phyloP scores from a whole-genome alignment of 129 eudicot genomes.

The Gnaphalium uliginosum region DNA sequence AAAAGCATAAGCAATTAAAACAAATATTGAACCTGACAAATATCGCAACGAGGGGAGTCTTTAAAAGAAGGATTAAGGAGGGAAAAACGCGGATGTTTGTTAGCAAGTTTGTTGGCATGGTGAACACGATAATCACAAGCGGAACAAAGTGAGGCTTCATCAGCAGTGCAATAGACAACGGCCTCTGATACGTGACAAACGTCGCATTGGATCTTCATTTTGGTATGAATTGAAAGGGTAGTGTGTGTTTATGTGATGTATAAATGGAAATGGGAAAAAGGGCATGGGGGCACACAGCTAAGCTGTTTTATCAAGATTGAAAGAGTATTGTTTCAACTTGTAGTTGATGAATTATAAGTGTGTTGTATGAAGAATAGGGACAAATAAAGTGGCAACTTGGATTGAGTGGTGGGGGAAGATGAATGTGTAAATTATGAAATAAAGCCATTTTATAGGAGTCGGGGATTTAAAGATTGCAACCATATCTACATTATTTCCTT shows the following conservation, averaged over 20 bases:
- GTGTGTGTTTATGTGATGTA: not conserved
- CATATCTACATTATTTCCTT: not conserved
- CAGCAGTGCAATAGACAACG: conserved; percentile 73
- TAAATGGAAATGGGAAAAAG: conserved; percentile 14
- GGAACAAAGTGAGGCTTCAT: conserved; percentile 85
- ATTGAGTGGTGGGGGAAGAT: not conserved
- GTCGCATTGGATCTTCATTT: conserved; percentile 92
- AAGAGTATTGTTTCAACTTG: conserved; percentile 19
- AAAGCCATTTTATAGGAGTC: not conserved
- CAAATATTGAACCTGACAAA: conserved; percentile 59
- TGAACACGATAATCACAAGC: conserved; percentile 76
- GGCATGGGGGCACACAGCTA: conserved; percentile 21
- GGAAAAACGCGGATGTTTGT: conserved; percentile 65
- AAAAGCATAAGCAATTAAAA: not conserved
- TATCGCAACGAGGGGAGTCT: conserved; percentile 70
- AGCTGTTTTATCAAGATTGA: conserved; percentile 18
- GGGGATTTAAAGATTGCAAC: not conserved
- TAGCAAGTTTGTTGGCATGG: conserved; percentile 87
- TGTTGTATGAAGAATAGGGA: conserved; percentile 2
- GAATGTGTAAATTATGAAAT: not conserved
- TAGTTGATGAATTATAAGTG: not conserved
- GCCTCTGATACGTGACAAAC: conserved; percentile 71
- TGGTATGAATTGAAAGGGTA: conserved; percentile 10
- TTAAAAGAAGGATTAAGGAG: conserved; percentile 49
- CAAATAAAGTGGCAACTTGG: conserved; percentile 37